Evolutionary conservation across 306 rosid genomes (phyloP).

Genomic region (Trichosanthes truncata): DNA sequence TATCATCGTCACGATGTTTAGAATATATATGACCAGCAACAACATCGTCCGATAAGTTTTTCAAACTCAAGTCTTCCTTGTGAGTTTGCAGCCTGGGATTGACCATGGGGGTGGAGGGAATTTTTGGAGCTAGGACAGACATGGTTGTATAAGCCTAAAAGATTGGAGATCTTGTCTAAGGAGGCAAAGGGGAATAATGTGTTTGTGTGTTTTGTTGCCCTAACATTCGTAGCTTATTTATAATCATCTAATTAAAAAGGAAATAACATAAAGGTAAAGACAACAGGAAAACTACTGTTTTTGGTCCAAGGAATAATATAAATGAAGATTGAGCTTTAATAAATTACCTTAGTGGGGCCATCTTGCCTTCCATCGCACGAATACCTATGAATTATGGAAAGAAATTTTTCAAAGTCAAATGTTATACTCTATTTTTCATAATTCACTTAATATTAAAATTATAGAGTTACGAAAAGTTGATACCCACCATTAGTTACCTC

Average conservation of each 20-base stretch:
- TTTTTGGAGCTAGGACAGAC: not conserved
- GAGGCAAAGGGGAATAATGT: not conserved
- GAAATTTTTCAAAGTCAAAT: not conserved
- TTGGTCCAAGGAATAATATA: not conserved
- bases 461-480: no score
- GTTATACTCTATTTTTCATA: not conserved
- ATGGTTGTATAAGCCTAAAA: not conserved
- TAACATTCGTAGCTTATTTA: not conserved
- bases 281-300: not conserved
- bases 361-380: not conserved
- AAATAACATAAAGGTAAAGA: not conserved
- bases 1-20: not conserved
- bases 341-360: not conserved
- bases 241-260: not conserved
- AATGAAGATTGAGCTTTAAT: not conserved
- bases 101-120: not conserved
- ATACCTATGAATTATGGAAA: not conserved
- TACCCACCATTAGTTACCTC: no score
- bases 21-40: not conserved
- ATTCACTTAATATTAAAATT: not conserved
- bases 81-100: not conserved
- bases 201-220: not conserved
- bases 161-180: not conserved
- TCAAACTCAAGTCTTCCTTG: slow-evolving; percentile 3
- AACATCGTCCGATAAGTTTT: not conserved